phyloP scores from a whole-genome alignment of 306 rosid genomes.

The Spatholobus suberectus region DNA sequence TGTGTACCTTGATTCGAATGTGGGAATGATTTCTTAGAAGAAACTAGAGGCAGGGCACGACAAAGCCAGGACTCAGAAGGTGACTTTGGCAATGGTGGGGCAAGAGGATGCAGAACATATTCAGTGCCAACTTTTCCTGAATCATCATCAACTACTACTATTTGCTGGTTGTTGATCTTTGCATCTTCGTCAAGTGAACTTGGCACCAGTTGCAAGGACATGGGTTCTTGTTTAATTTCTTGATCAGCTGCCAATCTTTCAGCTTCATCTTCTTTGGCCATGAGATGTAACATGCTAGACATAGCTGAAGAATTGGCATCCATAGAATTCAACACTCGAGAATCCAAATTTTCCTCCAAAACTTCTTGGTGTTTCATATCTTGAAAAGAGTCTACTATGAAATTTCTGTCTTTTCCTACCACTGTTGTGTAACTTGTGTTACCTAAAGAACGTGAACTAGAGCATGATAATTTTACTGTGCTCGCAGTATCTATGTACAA shows the following conservation, averaged over 20 bases:
- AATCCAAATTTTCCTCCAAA: constrained; percentile 44
- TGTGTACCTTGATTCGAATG: constrained; percentile 40
- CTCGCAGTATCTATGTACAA: constrained; percentile 71
- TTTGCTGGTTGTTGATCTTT: constrained; percentile 42
- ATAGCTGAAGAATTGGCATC: constrained; percentile 38
- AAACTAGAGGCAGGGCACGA: constrained; percentile 73
- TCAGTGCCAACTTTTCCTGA: constrained; percentile 38
- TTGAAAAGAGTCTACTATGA: constrained; percentile 49
- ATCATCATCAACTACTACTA: constrained; percentile 50
- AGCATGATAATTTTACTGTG: constrained; percentile 39
- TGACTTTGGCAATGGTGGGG: constrained; percentile 87
- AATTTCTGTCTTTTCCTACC: constrained; percentile 34
- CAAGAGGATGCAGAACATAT: constrained; percentile 47
- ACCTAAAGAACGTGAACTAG: constrained; percentile 53
- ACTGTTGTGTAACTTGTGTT: constrained; percentile 28
- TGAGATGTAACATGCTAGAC: constrained; percentile 37
- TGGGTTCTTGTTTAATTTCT: constrained; percentile 37
- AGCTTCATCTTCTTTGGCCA: constrained; percentile 41
- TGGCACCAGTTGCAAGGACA: constrained; percentile 46
- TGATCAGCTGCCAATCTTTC: constrained; percentile 36
- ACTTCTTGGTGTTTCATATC: constrained; percentile 49
- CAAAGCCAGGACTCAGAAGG: constrained; percentile 98
- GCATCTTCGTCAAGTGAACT: constrained; percentile 42
- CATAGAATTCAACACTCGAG: constrained; percentile 31
- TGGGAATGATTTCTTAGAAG: constrained; percentile 50